phyloP scores from a whole-genome alignment of 805 yeast species.

The Zygosaccharomyces siamensis region DNA sequence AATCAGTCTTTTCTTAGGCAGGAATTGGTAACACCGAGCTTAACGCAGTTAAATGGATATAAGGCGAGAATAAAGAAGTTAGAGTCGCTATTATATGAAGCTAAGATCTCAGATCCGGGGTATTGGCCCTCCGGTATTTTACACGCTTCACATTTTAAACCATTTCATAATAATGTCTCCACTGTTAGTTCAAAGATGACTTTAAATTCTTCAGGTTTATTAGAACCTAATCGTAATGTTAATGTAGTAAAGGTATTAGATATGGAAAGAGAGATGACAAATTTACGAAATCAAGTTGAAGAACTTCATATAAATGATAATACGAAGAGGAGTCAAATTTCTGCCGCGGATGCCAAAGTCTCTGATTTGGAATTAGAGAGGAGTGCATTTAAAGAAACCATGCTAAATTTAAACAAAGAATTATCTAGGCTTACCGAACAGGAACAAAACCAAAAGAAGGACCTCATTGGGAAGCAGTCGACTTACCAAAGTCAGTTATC shows the following conservation, averaged over 20 bases:
- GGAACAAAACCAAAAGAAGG: conserved; percentile 11
- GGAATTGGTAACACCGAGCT: conserved; percentile 1
- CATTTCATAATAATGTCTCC: conserved; percentile 15
- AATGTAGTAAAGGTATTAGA: conserved; percentile 7
- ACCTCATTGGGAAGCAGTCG: conserved; percentile 20
- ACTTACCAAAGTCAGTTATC: conserved; percentile 23
- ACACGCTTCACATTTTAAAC: conserved; percentile 13
- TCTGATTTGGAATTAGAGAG: conserved; percentile 26
- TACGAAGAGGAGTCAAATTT: conserved; percentile 1
- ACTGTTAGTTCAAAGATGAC: conserved; percentile 16
- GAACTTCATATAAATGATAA: conserved; percentile 1
- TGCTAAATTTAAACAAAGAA: conserved; percentile 27
- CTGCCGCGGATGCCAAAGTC: conserved; percentile 5
- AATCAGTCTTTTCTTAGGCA: neutral
- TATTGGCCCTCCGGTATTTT: conserved; percentile 43
- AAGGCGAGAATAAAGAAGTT: conserved; percentile 68
- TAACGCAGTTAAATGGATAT: conserved; percentile 54
- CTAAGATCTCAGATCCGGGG: conserved; percentile 52
- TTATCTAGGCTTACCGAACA: conserved; percentile 25
- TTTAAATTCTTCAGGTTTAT: conserved; percentile 3
- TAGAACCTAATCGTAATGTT: conserved; percentile 5
- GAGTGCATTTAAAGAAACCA: conserved; percentile 30
- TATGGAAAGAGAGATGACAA: conserved; percentile 8
- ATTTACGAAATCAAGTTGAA: conserved; percentile 9
- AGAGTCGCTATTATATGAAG: conserved; percentile 73